Evolutionary conservation across 768 basidiomycete species (phyloP).

Genomic region (Mycena epipterygia): DNA sequence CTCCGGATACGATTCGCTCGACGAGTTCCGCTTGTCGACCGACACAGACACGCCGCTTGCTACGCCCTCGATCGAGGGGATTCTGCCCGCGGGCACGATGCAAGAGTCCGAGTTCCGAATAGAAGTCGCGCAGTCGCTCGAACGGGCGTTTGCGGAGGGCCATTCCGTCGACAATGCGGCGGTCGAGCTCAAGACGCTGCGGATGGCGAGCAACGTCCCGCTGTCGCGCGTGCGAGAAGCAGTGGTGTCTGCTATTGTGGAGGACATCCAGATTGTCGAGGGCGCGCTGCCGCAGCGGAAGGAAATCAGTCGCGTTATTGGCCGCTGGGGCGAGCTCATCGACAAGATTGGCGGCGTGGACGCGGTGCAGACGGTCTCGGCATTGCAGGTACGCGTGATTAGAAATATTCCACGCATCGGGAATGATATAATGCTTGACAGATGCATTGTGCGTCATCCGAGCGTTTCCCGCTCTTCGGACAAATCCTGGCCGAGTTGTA

Average conservation of each 20-base stretch:
- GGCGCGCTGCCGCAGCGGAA: conserved; percentile 70
- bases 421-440: too few species aligned
- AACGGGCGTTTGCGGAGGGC: conserved; percentile 91
- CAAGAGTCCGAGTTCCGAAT: conserved; percentile 78
- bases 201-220: conserved; percentile 96
- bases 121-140: conserved; percentile 88
- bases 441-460: conserved; percentile 76
- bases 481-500: conserved; percentile 90
- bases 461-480: conserved; percentile 81
- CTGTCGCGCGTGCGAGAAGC: conserved; percentile 88
- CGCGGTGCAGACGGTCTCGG: conserved; percentile 81
- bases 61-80: conserved; percentile 6
- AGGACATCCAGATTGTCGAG: conserved; percentile 73
- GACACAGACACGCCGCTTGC: conserved; percentile 1
- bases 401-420: neutral
- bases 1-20: conserved; percentile 20
- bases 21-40: neutral
- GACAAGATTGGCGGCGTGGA: conserved; percentile 87
- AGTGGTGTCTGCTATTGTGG: conserved; percentile 88
- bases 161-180: conserved; percentile 94
- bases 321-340: conserved; percentile 88
- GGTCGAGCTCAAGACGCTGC: conserved; percentile 95
- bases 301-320: conserved; percentile 73
- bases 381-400: conserved; percentile 73
- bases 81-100: conserved; percentile 49